Percentiles rank a stretch among this genome's conserved stretches.
phyloP scores from a whole-genome alignment of 352 stramenopile genomes.

The Blastocystis sp. region DNA sequence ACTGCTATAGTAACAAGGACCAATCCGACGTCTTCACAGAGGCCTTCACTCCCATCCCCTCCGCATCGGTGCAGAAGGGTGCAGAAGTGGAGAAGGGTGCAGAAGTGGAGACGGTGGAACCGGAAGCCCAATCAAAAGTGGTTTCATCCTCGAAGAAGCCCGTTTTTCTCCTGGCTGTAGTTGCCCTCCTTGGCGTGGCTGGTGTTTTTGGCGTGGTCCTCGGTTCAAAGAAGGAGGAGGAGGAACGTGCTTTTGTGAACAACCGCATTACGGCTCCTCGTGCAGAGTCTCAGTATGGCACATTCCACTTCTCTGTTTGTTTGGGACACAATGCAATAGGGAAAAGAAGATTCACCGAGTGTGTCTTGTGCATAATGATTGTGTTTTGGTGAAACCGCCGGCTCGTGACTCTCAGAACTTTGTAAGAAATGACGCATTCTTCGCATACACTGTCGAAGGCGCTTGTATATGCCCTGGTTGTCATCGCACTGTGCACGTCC shows the following conservation, averaged over 20 bases:
- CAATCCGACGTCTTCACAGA: not conserved
- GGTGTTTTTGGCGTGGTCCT: not conserved
- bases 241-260: conserved; percentile 9
- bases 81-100: not conserved
- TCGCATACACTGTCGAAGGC: conserved; percentile 19
- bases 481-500: conserved; percentile 31
- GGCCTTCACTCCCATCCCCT: not conserved
- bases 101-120: not conserved
- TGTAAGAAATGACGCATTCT: not conserved
- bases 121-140: not conserved
- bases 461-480: conserved; percentile 41
- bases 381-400: conserved; percentile 10
- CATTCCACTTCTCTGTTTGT: not conserved
- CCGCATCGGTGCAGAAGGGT: not conserved
- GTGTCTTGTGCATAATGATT: not conserved
- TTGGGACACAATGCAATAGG: no score
- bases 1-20: conserved; percentile 7
- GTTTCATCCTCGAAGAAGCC: not conserved
- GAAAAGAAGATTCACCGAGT: no score
- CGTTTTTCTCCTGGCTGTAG: not conserved
- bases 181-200: not conserved
- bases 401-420: not conserved
- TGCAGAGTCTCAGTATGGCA: not conserved
- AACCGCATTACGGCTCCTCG: not conserved
- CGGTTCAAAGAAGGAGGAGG: not conserved